Base-by-base conservation (phyloP, 2,329 filamentous ascomycete genomes). In the Phaeoacremonium minimum region DNA sequence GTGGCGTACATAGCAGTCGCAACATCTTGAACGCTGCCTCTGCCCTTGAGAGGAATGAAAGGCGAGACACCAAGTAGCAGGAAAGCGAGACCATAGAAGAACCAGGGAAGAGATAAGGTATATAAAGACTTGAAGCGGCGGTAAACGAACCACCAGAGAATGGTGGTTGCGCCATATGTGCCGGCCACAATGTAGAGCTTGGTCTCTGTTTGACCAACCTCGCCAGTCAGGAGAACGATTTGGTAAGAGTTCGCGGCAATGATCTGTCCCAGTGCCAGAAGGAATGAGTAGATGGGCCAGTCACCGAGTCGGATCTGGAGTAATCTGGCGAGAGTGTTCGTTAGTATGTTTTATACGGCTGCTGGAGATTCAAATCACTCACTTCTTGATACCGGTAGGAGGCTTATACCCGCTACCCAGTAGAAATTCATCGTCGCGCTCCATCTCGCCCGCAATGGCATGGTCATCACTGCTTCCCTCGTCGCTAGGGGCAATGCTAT, bases 191-290 rank as follows among this genome's bases (percentile, higher is more conserved):
- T 66, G 55, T 83, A 83, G 1, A 83, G 61, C 46, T 79, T 76
- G 15, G 60, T 56, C 4, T 77, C 73, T 4, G 71, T 69, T 51
- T 82, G 68, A 38, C 75, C 77, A 15, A 78, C 64, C 46, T 79
- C 71, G 16, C 80, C 80, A 0, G 77, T 78, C 18, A 84, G 65
- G n/a, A 84, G 65, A 1, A 79, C 81, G 49, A 84, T 77, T 50
- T 84, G 80, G 55, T 83, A 82, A 1, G 76, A 81, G 55, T 80
- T 82, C 36, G 77, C 74, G 2, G 79, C 75, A 33, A 83, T 73
- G 41, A 83, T 75, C 47, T 83, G 78, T 13, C 75, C 74, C 18
- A 80, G 64, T 7, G 75, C 76, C 14, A 83, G 68, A 36, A 82
- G 64, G 42, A 83, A 66, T 4, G 75, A 72, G 53, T 83, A 83